Conservation (phyloP, 2,329 filamentous ascomycete genomes). For the Hirsutella thompsonii region DNA sequence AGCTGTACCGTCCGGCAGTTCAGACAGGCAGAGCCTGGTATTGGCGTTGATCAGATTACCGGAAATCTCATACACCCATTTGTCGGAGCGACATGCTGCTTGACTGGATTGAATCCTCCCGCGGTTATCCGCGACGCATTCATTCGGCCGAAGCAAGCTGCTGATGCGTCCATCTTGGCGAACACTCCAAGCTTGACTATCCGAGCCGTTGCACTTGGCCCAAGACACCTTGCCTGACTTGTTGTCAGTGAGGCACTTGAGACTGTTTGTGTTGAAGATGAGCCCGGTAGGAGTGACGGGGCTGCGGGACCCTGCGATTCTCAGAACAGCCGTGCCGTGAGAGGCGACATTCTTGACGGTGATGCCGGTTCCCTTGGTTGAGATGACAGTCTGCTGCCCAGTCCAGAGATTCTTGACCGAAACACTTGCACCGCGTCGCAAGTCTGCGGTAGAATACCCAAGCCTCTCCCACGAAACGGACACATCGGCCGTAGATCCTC, state of each 20-base stretch:
- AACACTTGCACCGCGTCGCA: slow-evolving; percentile 12
- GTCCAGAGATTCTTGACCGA: slow-evolving; percentile 30
- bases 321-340: slow-evolving; percentile 28
- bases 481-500: slow-evolving; percentile 13
- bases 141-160: slow-evolving; percentile 19
- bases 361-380: slow-evolving; percentile 9
- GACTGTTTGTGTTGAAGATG: slow-evolving; percentile 34
- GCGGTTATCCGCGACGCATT: slow-evolving; percentile 17
- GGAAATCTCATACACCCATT: slow-evolving; percentile 28
- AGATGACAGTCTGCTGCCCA: slow-evolving; percentile 12
- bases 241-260: slow-evolving; percentile 26
- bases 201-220: slow-evolving; percentile 20
- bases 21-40: slow-evolving; percentile 23
- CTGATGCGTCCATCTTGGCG: slow-evolving; percentile 19
- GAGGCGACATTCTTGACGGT: slow-evolving; percentile 15
- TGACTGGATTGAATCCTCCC: slow-evolving; percentile 6
- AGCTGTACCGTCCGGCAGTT: slow-evolving; percentile 14
- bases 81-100: slow-evolving; percentile 13
- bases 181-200: slow-evolving; percentile 29
- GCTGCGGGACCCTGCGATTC: slow-evolving; percentile 20
- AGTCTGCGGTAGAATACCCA: slow-evolving; percentile 18
- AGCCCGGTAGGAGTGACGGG: slow-evolving; percentile 28
- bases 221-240: slow-evolving; percentile 16
- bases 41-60: slow-evolving; percentile 26
- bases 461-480: slow-evolving; percentile 21